Evolutionary conservation across 768 basidiomycete genomes (phyloP).

Genomic region (Cyclocybe cylindracea): DNA sequence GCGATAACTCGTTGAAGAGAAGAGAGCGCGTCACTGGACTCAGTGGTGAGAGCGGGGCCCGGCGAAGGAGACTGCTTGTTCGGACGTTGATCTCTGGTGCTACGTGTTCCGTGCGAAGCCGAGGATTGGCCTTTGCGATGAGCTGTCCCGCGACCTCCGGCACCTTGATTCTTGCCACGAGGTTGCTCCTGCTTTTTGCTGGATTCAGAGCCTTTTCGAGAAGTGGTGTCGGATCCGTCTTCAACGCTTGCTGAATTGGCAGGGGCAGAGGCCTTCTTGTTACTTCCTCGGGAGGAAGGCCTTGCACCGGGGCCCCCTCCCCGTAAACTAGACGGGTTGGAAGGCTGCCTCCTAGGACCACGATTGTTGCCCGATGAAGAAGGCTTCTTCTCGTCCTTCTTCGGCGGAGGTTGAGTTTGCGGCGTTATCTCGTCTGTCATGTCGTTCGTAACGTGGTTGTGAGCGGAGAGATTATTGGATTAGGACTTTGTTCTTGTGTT

Average conservation of each 20-base stretch:
- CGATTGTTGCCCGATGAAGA: conserved; percentile 49
- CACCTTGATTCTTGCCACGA: conserved; percentile 55
- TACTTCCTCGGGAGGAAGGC: conserved; percentile 67
- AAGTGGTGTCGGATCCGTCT: conserved; percentile 73
- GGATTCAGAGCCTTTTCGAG: conserved; percentile 56
- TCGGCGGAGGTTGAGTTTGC: conserved; percentile 54
- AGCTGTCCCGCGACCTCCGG: conserved; percentile 45
- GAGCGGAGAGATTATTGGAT: conserved; percentile 43
- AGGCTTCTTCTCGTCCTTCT: conserved; percentile 78
- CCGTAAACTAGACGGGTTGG: conserved; percentile 49
- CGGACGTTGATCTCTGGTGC: conserved; percentile 41
- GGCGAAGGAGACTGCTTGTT: conserved; percentile 52
- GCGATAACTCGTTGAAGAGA: conserved; percentile 93
- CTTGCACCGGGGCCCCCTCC: conserved; percentile 45
- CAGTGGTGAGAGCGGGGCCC: conserved; percentile 51
- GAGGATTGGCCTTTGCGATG: conserved; percentile 63
- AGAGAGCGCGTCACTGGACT: conserved; percentile 79
- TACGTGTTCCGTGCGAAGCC: conserved; percentile 56
- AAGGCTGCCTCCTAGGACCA: conserved; percentile 58
- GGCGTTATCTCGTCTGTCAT: conserved; percentile 83
- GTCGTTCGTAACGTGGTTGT: conserved; percentile 70
- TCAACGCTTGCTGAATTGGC: conserved; percentile 47
- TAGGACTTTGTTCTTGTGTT: conserved; percentile 50
- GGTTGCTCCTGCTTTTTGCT: conserved; percentile 54
- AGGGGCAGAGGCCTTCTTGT: conserved; percentile 54